Percentiles rank a stretch among this genome's conserved stretches.
Evolutionary conservation across 2,329 filamentous ascomycete genomes (phyloP).

Genomic region (Blumeria hordei): DNA sequence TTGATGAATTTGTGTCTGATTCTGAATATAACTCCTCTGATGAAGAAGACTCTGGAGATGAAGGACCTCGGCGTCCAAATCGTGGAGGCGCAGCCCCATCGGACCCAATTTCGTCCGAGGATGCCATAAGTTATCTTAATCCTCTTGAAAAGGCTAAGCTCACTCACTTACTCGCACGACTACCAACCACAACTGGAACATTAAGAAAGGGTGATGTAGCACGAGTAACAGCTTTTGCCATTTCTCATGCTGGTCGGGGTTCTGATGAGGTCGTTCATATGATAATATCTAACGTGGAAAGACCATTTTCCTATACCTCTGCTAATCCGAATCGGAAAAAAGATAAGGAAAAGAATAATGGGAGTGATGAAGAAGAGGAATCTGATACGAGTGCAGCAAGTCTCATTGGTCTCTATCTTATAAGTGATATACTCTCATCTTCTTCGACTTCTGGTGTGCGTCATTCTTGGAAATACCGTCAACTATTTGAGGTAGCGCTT

Average conservation of each 20-base stretch:
- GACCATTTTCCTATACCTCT: constrained; percentile 47
- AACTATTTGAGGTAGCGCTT: constrained; percentile 37
- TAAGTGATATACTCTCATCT: constrained; percentile 43
- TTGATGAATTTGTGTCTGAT: constrained; percentile 64
- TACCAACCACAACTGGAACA: constrained; percentile 51
- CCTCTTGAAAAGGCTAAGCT: constrained; percentile 69
- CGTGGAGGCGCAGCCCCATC: constrained; percentile 21
- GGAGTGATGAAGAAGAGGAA: constrained; percentile 20
- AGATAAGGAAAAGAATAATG: constrained; percentile 17
- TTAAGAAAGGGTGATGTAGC: constrained; percentile 71
- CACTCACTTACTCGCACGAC: constrained; percentile 55
- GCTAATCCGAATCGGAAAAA: constrained; percentile 35
- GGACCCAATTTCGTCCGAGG: constrained; percentile 12
- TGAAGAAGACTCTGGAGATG: constrained; percentile 45
- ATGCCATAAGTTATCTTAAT: constrained; percentile 37
- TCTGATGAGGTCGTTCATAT: constrained; percentile 82
- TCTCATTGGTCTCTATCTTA: constrained; percentile 59
- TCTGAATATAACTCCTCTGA: constrained; percentile 72
- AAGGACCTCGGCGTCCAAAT: constrained; percentile 17
- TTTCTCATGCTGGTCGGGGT: constrained; percentile 62
- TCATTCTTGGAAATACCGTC: constrained; percentile 44
- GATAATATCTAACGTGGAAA: constrained; percentile 58
- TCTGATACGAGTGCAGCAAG: constrained; percentile 48
- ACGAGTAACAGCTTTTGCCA: constrained; percentile 66
- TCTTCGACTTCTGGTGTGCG: constrained; percentile 36